phyloP scores from a whole-genome alignment of 2,329 filamentous ascomycete species.

The Bipolaris victoriae region DNA sequence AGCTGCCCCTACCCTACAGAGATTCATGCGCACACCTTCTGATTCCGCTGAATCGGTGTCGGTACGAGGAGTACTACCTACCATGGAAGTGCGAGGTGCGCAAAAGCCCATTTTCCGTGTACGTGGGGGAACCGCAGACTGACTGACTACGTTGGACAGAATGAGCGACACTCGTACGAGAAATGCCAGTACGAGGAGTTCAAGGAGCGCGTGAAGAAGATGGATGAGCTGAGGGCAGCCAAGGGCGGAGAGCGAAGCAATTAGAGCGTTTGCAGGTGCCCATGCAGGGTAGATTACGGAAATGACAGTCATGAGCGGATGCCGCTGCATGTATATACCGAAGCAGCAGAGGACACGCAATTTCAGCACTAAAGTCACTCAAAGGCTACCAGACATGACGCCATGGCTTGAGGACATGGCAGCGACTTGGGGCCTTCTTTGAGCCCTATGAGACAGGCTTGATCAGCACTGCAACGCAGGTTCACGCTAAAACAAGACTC shows the following conservation, averaged over 20 bases:
- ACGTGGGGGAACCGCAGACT: neutral
- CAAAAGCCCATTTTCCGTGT: neutral
- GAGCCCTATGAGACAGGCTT: neutral
- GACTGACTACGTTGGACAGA: slow-evolving; percentile 59
- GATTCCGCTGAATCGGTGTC: slow-evolving; percentile 95
- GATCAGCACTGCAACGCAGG: neutral
- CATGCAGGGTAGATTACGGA: slow-evolving; percentile 1
- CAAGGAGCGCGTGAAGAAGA: slow-evolving; percentile 97
- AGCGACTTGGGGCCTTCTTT: neutral
- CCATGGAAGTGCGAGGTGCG: slow-evolving; percentile 97
- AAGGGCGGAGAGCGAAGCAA: slow-evolving; percentile 88
- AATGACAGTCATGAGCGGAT: slow-evolving; percentile 7
- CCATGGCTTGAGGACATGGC: neutral
- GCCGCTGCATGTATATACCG: slow-evolving; percentile 45
- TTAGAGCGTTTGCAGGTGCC: slow-evolving; percentile 48
- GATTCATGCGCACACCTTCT: slow-evolving; percentile 95
- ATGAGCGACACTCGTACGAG: slow-evolving; percentile 96
- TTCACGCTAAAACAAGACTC: neutral
- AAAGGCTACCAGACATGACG: neutral
- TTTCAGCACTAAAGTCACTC: neutral
- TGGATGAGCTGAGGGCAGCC: slow-evolving; percentile 90
- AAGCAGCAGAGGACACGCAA: slow-evolving; percentile 24
- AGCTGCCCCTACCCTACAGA: slow-evolving; percentile 86
- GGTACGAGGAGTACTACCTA: slow-evolving; percentile 87
- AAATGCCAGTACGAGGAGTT: slow-evolving; percentile 99